Evolutionary conservation across 805 yeast species (phyloP), one percentile per base, ranked within the genome.

Genomic region (Pichia pseudocactophila): DNA sequence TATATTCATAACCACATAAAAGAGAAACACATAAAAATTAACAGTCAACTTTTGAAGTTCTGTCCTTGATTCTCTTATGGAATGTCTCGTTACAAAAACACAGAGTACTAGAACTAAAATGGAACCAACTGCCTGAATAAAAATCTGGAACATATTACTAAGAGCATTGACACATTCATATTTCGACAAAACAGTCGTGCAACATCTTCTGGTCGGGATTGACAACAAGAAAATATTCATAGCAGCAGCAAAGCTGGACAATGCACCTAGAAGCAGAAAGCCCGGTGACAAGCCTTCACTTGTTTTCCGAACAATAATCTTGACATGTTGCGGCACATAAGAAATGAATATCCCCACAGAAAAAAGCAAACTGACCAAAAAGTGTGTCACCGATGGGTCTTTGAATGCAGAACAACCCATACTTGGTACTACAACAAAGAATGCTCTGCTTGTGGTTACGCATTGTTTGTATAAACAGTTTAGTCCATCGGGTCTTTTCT

Each of bases 201-300:
- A 80, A 57, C 96, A 86, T 26, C 67, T 58, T 25, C 84, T 56
- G 0, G 87, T 83, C 0, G 75, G 70, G 15, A 73, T 61, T 5
- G 83, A 73, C 11, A 85, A 68, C 27, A 85, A 59, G 4, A 79
- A 58, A 37, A 86, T 71, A 53, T 87, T 87, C 16, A 82, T 68
- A 38, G 80, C 61, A 0, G 90, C 77, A 52, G 80, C 72, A 25
- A 79, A 62, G n/a, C 84, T 79, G 17, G 89, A 76, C 37, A 80
- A 59, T 4, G 81, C 73, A 4, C 92, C 92, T 33, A 87, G 68
- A 12, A 86, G 61, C 27, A 86, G 65, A 55, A 78, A 86, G 50
- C 72, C 68, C 11, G 89, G 84, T 5, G 89, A 80, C 18, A 86
- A 64, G 4, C 96, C 96, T 55, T 84, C 88, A 11, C 89, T 77